phyloP scores from a whole-genome alignment of 345 rosid genomes.

The Raphanus sativus region DNA sequence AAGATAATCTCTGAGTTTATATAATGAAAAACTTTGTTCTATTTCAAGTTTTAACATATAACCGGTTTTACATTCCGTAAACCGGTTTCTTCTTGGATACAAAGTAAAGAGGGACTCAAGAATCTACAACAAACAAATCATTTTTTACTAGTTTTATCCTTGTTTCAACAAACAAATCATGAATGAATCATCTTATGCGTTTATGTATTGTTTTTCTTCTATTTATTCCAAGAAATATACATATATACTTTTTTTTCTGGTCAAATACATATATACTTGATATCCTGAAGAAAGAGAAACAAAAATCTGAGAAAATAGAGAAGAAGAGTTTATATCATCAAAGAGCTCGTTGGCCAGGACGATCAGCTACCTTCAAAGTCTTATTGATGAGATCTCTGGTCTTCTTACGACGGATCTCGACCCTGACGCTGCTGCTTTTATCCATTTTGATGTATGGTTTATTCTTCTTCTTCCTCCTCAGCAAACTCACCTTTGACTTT shows the following conservation, averaged over 20 bases:
- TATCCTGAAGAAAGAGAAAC: background rate
- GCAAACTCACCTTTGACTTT: constrained; percentile 74
- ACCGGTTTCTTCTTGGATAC: background rate
- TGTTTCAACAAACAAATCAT: background rate
- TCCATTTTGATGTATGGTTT: constrained; percentile 87
- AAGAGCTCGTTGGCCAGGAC: constrained; percentile 62
- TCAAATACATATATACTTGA: background rate
- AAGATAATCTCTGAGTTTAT: constrained; percentile 13
- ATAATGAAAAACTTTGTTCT: constrained; percentile 22
- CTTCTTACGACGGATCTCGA: constrained; percentile 91
- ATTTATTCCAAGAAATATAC: constrained; percentile 18
- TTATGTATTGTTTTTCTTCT: background rate
- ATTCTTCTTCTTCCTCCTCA: constrained; percentile 54
- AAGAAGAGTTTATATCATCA: constrained; percentile 16
- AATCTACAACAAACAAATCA: background rate
- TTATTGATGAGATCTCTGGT: constrained; percentile 72
- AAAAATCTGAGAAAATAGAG: background rate
- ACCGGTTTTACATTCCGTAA: background rate
- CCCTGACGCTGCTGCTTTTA: constrained; percentile 90
- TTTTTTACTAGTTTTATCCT: background rate
- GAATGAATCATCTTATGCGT: background rate
- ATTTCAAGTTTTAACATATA: background rate
- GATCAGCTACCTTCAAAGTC: constrained; percentile 78
- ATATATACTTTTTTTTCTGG: background rate
- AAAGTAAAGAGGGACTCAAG: background rate